Evolutionary conservation across 208 protist genomes (phyloP), one percentile per base, ranked within the genome.

Genomic region (Novymonas esmeraldas): DNA sequence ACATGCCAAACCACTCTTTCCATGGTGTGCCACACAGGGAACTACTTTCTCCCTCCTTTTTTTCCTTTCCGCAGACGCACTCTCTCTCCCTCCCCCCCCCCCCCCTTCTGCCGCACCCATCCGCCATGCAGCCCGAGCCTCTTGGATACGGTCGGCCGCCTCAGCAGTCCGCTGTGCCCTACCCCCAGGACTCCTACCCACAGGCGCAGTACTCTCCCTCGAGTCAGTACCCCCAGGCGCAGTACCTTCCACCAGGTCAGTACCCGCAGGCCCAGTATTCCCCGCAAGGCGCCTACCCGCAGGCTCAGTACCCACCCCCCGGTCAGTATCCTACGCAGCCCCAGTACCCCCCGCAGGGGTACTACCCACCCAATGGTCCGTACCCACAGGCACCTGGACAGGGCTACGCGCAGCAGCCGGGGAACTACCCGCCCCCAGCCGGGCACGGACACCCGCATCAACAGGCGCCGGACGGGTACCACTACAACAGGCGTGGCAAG

Each of bases 91-190:
- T 36, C 49, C 49, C n/a, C 11, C 20, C 49, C 24, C 28, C 22
- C 6, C 24, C 22, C 10, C 49, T 7, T 33, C 14, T 34, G 28
- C 10, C 6, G 3, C 24, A 31, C 14, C 4, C 5, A 56, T 20
- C 29, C 24, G 20, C 29, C 38, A 50, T 50, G 50, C 48, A 55
- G 18, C 42, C 62, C 39, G 28, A 56, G 38, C 39, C 36, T 31
- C 61, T 57, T 6, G 59, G 22, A 41, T 68, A 70, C 55, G 64
- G 64, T 10, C 44, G 62, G 31, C 52, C 42, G 24, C 54, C 38
- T 26, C 51, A n/a, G 48, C 34, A 29, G 55, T n/a, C n/a, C n/a
- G n/a, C n/a, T n/a, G n/a, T n/a, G n/a, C n/a, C n/a, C n/a, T n/a
- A n/a, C n/a, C n/a, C n/a, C n/a, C n/a, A n/a, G n/a, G n/a, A n/a